A percentile compares a stretch with the other conserved stretches of the same genome.
phyloP scores from a whole-genome alignment of 2,329 filamentous ascomycete species.

The Diaporthe vaccinii region DNA sequence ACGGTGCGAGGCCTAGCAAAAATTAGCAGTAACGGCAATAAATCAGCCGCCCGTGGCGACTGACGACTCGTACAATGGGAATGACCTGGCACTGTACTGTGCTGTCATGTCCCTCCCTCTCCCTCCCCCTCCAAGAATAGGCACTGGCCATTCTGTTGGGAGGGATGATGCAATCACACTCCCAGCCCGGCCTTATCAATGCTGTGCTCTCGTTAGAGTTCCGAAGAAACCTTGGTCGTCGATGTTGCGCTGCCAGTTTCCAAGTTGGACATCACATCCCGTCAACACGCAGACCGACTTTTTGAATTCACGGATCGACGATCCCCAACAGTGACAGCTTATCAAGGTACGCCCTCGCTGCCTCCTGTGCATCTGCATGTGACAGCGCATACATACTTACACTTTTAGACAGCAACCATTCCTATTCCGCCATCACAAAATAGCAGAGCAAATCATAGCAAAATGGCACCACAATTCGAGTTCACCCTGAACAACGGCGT shows the following conservation, averaged over 20 bases:
- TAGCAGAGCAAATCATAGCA: slow-evolving; percentile 36
- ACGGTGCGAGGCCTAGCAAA: slow-evolving; percentile 35
- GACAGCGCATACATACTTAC: slow-evolving; percentile 34
- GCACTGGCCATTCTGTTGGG: slow-evolving; percentile 23
- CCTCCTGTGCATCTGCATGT: slow-evolving; percentile 21
- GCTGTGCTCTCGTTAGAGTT: slow-evolving; percentile 32
- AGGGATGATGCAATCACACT: slow-evolving; percentile 38
- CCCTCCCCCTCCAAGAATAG: not conserved
- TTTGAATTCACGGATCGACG: slow-evolving; percentile 41
- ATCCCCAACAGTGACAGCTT: slow-evolving; percentile 40
- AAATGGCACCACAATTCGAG: slow-evolving; percentile 44
- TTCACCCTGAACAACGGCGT: slow-evolving; percentile 66
- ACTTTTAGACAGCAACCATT: slow-evolving; percentile 8
- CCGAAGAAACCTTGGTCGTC: slow-evolving; percentile 13
- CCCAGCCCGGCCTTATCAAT: slow-evolving; percentile 36
- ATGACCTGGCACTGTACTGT: slow-evolving; percentile 32
- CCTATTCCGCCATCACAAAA: not conserved
- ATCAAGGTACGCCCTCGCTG: slow-evolving; percentile 24
- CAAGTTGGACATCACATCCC: slow-evolving; percentile 22
- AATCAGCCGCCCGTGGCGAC: slow-evolving; percentile 36
- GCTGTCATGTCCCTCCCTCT: not conserved
- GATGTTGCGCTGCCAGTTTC: slow-evolving; percentile 3
- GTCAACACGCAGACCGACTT: slow-evolving; percentile 37
- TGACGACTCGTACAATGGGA: slow-evolving; percentile 24
- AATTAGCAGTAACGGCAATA: slow-evolving; percentile 9